Conservation (phyloP, 352 stramenopile genomes). For the Phytopythium boreale region DNA sequence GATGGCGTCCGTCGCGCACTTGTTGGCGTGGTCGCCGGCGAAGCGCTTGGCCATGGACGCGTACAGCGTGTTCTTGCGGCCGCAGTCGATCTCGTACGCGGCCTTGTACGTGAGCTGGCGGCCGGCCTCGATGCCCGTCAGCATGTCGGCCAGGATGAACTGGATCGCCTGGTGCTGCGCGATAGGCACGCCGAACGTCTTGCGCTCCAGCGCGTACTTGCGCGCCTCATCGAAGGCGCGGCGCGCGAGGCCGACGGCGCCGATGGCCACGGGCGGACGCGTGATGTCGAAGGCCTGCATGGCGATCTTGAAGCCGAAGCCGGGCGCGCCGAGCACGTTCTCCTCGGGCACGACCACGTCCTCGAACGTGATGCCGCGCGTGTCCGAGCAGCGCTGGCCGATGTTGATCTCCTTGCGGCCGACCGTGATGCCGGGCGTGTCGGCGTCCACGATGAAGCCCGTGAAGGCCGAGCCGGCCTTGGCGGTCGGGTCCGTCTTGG, state of each 20-base stretch:
- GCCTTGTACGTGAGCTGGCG: conserved; percentile 87
- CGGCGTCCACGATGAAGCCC: conserved; percentile 87
- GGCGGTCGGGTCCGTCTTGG: conserved; percentile 82
- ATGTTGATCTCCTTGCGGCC: conserved; percentile 92
- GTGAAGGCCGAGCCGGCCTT: conserved; percentile 84
- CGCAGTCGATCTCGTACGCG: conserved; percentile 87
- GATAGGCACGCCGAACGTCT: conserved; percentile 86
- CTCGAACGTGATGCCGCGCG: conserved; percentile 89
- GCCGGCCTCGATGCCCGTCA: conserved; percentile 85
- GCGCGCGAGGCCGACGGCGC: conserved; percentile 80
- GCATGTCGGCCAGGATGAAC: conserved; percentile 92
- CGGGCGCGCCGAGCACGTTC: conserved; percentile 84
- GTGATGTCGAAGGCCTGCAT: conserved; percentile 93
- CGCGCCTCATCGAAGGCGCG: conserved; percentile 88
- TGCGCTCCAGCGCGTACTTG: conserved; percentile 83
- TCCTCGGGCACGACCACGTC: conserved; percentile 85
- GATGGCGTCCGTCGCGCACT: conserved; percentile 84
- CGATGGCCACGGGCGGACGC: conserved; percentile 83
- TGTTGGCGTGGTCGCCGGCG: conserved; percentile 83
- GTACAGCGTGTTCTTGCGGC: conserved; percentile 88
- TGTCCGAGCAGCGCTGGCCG: conserved; percentile 90
- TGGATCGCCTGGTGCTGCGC: conserved; percentile 86
- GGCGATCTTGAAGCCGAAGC: conserved; percentile 92
- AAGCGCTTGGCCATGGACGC: conserved; percentile 92
- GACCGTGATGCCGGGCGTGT: conserved; percentile 83